Base-by-base conservation (phyloP, 352 stramenopile genomes). In the Phytopythium kandeliae region DNA sequence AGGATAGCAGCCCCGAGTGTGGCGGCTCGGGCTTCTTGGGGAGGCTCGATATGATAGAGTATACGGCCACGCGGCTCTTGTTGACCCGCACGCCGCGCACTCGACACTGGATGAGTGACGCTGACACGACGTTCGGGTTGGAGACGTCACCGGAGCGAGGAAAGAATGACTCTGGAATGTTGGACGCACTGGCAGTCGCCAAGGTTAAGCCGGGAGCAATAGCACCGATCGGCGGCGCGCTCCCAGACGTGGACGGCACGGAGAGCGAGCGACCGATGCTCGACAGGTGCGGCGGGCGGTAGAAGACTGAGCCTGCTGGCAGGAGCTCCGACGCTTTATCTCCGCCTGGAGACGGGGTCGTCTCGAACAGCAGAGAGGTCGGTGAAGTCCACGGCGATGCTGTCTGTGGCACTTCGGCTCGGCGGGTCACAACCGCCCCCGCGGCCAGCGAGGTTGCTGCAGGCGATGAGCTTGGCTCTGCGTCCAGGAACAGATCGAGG, bases 11-110 rank as follows among this genome's bases (percentile, higher is more conserved):
- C 47, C n/a, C 58, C 34, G 16, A 17, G 4, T 43, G 15, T 17
- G 13, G 26, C 9, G 56, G 42, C 15, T 9, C 21, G 4, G 56
- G 42, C 28, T 48, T 54, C 33, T 60, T 69, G 13, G 66, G 48
- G 24, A 83, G 26, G 25, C 52, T 78, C 1, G 74, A 81, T 47
- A 74, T 62, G 50, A 86, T 71, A 21, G 69, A 78, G 55, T 88
- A 88, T 0, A 86, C 36, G 0, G 77, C 74, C 35, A 86, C 58
- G 11, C 70, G 74, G 31, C 73, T 55, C 44, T 69, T 65, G 41
- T 67, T 83, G 25, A 88, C 50, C 16, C 71, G 74, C 9, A 88
- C 74, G 10, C 74, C 63, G 11, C 70, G 59, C 24, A 88, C 74
- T 16, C 69, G 76, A 47, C 65, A 85, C 25, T 84, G 67, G 12